phyloP scores from a whole-genome alignment of 2,329 filamentous ascomycete genomes.

The Botryosphaeria dothidea region DNA sequence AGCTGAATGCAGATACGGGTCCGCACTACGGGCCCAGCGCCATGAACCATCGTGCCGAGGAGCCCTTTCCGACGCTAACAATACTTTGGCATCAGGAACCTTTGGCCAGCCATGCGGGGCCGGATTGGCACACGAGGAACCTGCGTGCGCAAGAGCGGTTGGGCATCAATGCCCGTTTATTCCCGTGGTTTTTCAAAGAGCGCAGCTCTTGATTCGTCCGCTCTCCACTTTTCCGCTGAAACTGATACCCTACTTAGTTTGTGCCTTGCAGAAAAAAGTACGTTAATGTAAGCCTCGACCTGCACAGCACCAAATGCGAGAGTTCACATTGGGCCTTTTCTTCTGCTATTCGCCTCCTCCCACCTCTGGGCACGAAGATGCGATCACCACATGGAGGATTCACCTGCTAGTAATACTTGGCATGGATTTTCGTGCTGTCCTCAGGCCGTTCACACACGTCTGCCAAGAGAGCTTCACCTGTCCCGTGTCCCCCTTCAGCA shows the following conservation, averaged over 20 bases:
- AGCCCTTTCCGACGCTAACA: not conserved
- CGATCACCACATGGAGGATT: not conserved
- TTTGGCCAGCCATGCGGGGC: not conserved
- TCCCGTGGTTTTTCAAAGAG: not conserved
- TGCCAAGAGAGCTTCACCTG: conserved; percentile 44
- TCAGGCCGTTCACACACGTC: conserved; percentile 24
- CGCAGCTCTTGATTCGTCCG: not conserved
- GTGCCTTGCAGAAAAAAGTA: not conserved
- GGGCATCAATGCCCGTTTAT: not conserved
- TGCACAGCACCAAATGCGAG: not conserved
- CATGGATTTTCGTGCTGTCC: not conserved
- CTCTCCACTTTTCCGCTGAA: not conserved
- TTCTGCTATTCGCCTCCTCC: too few species aligned
- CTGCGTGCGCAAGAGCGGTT: not conserved
- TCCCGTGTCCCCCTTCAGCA: conserved; percentile 42
- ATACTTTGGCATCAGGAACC: not conserved
- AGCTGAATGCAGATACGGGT: not conserved
- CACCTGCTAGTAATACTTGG: not conserved
- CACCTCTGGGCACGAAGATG: not conserved
- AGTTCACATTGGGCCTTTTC: not conserved
- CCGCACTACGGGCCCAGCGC: not conserved
- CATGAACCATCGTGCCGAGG: not conserved
- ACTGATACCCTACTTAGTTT: not conserved
- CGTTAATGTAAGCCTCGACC: not conserved
- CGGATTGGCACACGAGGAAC: not conserved